Evolutionary conservation across 2,329 filamentous ascomycete species (phyloP), one percentile per base, ranked within the genome.

Genomic region (Cladosporium sp.): DNA sequence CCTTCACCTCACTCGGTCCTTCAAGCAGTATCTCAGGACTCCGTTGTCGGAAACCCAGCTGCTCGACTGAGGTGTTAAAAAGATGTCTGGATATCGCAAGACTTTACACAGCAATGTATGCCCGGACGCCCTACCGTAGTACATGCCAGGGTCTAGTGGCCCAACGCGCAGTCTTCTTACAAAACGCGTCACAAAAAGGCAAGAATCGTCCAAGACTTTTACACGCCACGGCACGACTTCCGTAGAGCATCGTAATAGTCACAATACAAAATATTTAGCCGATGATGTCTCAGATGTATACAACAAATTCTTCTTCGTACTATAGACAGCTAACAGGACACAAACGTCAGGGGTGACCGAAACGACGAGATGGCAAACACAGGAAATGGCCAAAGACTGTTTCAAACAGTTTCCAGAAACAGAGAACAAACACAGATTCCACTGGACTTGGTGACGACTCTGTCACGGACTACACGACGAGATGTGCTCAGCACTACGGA

Each of bases 141-240:
- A 55, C 52, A 55, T 55, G 26, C n/a, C 52, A 55, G 52, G 52
- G 52, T 55, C 52, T 15, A 55, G 15, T 34, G 10, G 52, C 52
- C 52, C 52, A 55, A 55, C 32, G 34, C 55, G 59, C 41, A 61
- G 26, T 21, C 41, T 61, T 49, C 38, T 61, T 49, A 30, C 41
- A 61, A 49, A 49, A 18, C 28, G 59, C 59, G 59, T 61, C 59
- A 61, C 59, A 26, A 49, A 14, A 47, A 21, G 21, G 28, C 32
- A 61, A 61, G 47, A 47, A 49, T 49, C 28, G 30, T n/a, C 24
- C 32, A 61, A 61, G 41, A 61, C n/a, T 49, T 61, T 61, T 61
- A 61, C 59, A 61, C 41, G 59, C 28, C 59, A 24, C 59, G 59
- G 59, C 18, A 47, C 41, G 28, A 34, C 38, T 61, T 49, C 59